Evolutionary conservation across 495 filamentous ascomycete genomes (phyloP), one percentile per base, ranked within the genome.

Genomic region (Xylaria castorea): DNA sequence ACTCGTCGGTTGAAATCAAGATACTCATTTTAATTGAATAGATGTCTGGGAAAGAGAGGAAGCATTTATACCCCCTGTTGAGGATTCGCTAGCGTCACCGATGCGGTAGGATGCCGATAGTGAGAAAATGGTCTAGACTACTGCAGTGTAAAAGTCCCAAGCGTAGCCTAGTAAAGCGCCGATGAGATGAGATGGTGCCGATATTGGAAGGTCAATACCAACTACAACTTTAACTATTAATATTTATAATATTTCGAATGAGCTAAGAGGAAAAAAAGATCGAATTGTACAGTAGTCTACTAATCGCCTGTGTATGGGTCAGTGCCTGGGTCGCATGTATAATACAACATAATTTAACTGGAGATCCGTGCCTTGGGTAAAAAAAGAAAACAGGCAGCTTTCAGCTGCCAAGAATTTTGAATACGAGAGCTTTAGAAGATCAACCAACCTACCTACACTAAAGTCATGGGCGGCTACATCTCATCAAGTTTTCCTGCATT

Each of bases 321-420:
- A 18, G 6, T 60, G 51, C 22, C 22, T 55, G 51, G 22, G 8
- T 11, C 22, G 55, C 18, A 36, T 34, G 4, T 36, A 60, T 46
- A 46, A 40, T 38, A 7, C 46, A 46, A 38, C 38, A 44, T 44
- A 40, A 48, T 46, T 48, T 32, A 46, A n/a, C 38, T 46, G 40
- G 40, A 65, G 62, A 65, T 63, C 40, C 64, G 46, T 67, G 16
- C 18, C 25, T 68, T 6, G 34, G 27, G 27, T 55, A 30, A 11
- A 57, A n/a, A 55, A 42, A 68, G 36, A 57, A 68, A 68, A 55
- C 22, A 20, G n/a, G 20, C 25, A 30, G n/a, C 34, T 68, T 68
- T 68, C 66, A 68, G 66, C 66, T 57, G 66, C 36, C 25, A 55
- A 38, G 32, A 34, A 27, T 22, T 20, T 34, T 30, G 61, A 61